Percentiles rank a stretch among this genome's conserved stretches.
phyloP scores from a whole-genome alignment of 306 rosid species.

The Herpetospermum pedunculosum region DNA sequence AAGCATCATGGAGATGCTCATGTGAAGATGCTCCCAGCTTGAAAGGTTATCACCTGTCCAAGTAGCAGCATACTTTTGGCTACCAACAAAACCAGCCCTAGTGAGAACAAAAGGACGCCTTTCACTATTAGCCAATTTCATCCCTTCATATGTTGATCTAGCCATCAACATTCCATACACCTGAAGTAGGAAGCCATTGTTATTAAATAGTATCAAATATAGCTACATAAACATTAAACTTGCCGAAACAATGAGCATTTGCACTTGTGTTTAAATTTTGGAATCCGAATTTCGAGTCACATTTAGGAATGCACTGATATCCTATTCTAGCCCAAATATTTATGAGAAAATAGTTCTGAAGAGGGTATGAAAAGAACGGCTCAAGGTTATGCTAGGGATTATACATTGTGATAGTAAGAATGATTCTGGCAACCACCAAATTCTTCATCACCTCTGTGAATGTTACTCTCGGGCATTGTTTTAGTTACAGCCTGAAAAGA shows the following conservation, averaged over 20 bases:
- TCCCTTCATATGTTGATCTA: conserved; percentile 85
- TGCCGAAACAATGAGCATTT: not conserved
- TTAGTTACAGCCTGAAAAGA: conserved; percentile 58
- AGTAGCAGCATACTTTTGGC: conserved; percentile 93
- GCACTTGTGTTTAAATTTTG: not conserved
- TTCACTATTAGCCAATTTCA: conserved; percentile 54
- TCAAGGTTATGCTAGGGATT: conserved; percentile 18
- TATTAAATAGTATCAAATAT: not conserved
- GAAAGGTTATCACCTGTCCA: conserved; percentile 96
- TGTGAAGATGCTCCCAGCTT: conserved; percentile 90
- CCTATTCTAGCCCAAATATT: not conserved
- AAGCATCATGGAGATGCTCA: conserved; percentile 94
- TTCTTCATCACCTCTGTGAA: conserved; percentile 82
- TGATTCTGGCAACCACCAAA: conserved; percentile 85
- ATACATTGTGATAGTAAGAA: conserved; percentile 83
- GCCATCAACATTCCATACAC: conserved; percentile 90
- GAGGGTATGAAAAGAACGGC: not conserved
- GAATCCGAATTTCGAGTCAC: not conserved
- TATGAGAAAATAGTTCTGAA: not conserved
- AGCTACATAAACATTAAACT: not conserved
- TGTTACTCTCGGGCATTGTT: conserved; percentile 85
- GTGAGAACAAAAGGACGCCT: conserved; percentile 95
- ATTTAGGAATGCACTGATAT: not conserved
- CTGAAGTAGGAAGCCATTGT: conserved; percentile 24
- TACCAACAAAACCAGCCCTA: conserved; percentile 88